phyloP scores from a whole-genome alignment of 208 protist genomes.

The Crithidia mellificae region DNA sequence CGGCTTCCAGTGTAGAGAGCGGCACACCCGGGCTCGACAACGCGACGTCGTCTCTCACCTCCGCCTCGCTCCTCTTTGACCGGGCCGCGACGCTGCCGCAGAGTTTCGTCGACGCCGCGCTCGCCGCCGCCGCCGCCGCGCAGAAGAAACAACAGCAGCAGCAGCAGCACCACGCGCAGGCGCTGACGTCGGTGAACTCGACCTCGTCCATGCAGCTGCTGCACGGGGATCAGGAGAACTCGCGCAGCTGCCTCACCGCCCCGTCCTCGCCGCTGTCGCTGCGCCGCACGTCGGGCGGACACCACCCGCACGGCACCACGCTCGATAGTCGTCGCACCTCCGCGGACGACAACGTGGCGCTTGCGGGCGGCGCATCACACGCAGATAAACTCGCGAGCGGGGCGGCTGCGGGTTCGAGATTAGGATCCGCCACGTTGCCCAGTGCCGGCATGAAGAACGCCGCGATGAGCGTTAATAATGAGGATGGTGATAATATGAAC shows the following conservation, averaged over 20 bases:
- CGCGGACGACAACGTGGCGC: background rate
- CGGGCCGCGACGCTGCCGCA: conserved; percentile 48
- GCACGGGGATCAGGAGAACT: background rate
- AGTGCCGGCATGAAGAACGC: no score
- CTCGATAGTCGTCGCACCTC: background rate
- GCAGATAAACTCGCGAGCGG: no score
- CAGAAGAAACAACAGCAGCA: conserved; percentile 26
- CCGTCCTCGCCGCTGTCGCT: conserved; percentile 2
- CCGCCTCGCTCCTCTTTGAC: conserved; percentile 33
- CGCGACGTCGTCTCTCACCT: no score
- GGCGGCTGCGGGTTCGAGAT: no score
- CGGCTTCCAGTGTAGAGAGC: no score
- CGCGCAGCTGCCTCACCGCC: background rate
- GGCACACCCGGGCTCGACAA: no score
- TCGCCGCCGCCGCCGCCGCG: conserved; percentile 26
- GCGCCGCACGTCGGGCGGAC: conserved; percentile 3
- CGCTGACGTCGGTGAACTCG: background rate
- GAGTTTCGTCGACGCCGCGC: conserved; percentile 55
- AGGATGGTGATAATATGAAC: no score
- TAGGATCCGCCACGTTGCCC: no score
- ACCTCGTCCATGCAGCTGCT: background rate
- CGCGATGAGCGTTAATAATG: no score
- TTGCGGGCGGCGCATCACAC: no score
- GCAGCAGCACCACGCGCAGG: conserved; percentile 5
- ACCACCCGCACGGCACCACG: background rate